A percentile compares a stretch with the other conserved stretches of the same genome.
phyloP scores from a whole-genome alignment of 2,329 filamentous ascomycete species.

The Trichophyton simii region DNA sequence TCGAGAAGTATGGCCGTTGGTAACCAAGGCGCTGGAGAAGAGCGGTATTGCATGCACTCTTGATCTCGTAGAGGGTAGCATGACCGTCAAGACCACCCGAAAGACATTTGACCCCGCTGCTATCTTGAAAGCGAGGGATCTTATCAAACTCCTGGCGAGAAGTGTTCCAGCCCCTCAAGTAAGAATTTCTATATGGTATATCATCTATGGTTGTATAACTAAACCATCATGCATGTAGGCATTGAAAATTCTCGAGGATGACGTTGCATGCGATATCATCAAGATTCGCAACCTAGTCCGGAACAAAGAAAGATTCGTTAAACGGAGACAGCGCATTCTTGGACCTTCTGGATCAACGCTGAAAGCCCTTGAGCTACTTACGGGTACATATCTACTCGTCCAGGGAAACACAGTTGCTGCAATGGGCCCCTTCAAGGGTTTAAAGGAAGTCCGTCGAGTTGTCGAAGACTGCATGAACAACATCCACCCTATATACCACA shows the following conservation, averaged over 20 bases:
- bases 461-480: slow-evolving; percentile 96
- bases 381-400: slow-evolving; percentile 82
- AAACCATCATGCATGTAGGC: slow-evolving; percentile 35
- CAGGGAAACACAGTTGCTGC: slow-evolving; percentile 89
- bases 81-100: slow-evolving; percentile 90
- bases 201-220: neutral
- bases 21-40: slow-evolving; percentile 79
- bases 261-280: slow-evolving; percentile 84
- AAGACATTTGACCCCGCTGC: slow-evolving; percentile 86
- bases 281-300: slow-evolving; percentile 83
- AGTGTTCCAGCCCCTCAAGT: slow-evolving; percentile 79
- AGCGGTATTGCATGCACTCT: slow-evolving; percentile 79
- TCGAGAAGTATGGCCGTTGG: slow-evolving; percentile 81
- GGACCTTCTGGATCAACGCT: slow-evolving; percentile 84
- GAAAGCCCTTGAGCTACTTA: slow-evolving; percentile 86
- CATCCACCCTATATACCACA: slow-evolving; percentile 78
- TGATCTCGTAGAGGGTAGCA: slow-evolving; percentile 87
- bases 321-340: slow-evolving; percentile 81
- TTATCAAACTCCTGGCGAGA: slow-evolving; percentile 83
- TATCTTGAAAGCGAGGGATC: slow-evolving; percentile 83
- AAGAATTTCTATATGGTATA: slow-evolving; percentile 1
- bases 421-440: slow-evolving; percentile 84
- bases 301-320: slow-evolving; percentile 92
- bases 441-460: slow-evolving; percentile 82
- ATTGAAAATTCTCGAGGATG: slow-evolving; percentile 86